Base-by-base conservation (phyloP, 2,329 filamentous ascomycete species). In the Xylariales sp. region DNA sequence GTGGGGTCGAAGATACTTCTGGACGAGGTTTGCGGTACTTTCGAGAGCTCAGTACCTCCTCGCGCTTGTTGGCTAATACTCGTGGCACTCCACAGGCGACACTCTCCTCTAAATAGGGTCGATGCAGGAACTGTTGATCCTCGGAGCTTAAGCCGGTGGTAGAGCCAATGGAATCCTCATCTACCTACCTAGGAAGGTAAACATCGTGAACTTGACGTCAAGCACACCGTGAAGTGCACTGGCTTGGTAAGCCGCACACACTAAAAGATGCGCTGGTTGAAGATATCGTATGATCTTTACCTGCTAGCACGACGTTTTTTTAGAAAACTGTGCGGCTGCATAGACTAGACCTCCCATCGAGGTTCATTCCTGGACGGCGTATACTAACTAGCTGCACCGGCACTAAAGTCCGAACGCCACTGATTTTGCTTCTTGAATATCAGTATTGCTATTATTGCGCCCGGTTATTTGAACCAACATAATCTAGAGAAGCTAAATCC, bases 121-220 rank as follows among this genome's bases (percentile, higher is more conserved):
- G 18, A 39, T 39, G 15, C 37, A 39, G 15, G 10, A 31, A 39
- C 24, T 38, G 35, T 22, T 39, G 12, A 21, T 19, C 16, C 21
- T 14, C 24, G 24, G 21, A 14, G 4, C 12, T 14, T n/a, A 28
- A 14, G 10, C 11, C 25, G 37, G 11, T 20, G 15, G 24, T n/a
- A 27, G n/a, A 27, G n/a, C n/a, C n/a, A n/a, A n/a, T n/a, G n/a
- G n/a, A n/a, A 15, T 37, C 34, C 8, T 12, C 34, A 4, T 11
- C 35, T 8, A 36, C 9, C n/a, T 6, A 24, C n/a, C 34, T 27
- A 35, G 27, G 12, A 14, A 12, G 12, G 24, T 35, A 22, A 14
- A 31, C n/a, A 8, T 15, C 29, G 6, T 14, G 6, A 15, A 12
- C 29, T 3, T n/a, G n/a, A n/a, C n/a, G n/a, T n/a, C n/a, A n/a